phyloP scores from a whole-genome alignment of 169 alveolate genomes.

The Plasmodium vivax region DNA sequence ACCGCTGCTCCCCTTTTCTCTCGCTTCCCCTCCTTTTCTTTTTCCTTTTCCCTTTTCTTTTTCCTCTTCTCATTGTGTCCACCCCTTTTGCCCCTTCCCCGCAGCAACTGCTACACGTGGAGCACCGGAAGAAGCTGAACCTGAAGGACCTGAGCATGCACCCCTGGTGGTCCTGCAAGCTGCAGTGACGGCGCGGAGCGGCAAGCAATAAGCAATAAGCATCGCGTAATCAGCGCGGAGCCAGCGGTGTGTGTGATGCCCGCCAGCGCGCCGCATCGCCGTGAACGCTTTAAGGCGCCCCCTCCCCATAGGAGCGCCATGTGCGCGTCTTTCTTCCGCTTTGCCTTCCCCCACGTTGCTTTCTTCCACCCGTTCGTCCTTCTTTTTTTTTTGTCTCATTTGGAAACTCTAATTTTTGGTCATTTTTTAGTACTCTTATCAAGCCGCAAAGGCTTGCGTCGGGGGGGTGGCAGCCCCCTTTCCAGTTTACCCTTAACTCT shows the following conservation, averaged over 20 bases:
- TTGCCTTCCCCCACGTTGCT: background rate
- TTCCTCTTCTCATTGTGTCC: background rate
- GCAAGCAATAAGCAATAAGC: too few species aligned
- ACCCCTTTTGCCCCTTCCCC: background rate
- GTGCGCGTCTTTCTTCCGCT: background rate
- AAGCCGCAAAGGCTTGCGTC: background rate
- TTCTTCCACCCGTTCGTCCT: background rate
- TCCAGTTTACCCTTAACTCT: background rate
- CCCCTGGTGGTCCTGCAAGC: conserved; percentile 73
- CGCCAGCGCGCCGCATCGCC: background rate
- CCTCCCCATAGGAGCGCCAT: background rate
- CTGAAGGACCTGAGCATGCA: conserved; percentile 52
- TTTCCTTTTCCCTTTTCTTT: background rate
- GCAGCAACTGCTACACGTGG: conserved; percentile 50
- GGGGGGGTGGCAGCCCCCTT: background rate
- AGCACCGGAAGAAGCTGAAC: conserved; percentile 49
- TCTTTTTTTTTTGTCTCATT: background rate
- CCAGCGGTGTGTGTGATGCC: background rate
- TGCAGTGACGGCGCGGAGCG: background rate
- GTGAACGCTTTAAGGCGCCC: background rate
- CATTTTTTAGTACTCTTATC: background rate
- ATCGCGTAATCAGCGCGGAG: background rate
- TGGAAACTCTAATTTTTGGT: background rate
- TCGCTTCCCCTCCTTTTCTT: background rate
- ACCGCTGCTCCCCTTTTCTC: background rate